Percentiles rank a stretch among this genome's conserved stretches.
These are phyloP conservation scores for Maudiozyma turicensis DNA, from an alignment of 805 yeast genomes.

Conservation along the genomic window DNA sequence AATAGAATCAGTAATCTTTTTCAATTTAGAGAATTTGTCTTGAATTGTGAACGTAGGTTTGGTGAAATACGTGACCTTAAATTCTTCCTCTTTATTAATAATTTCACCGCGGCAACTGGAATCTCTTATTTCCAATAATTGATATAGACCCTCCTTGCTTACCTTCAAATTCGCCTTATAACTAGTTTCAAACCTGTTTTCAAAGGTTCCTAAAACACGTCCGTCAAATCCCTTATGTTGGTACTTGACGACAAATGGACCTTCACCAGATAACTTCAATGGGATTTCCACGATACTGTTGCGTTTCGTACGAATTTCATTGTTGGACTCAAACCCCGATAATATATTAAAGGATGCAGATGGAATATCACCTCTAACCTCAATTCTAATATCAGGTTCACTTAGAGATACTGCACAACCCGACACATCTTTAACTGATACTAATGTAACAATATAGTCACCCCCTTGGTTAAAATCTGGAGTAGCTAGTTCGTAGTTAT, in stretches of 20 bases:
- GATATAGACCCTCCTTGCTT: constrained; percentile 39
- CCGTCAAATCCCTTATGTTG: constrained; percentile 27
- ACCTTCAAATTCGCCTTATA: constrained; percentile 31
- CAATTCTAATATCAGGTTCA: constrained; percentile 53
- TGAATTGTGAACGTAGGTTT: constrained; percentile 40
- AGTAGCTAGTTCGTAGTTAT: constrained; percentile 37
- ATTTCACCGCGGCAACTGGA: constrained; percentile 43
- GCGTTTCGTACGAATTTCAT: constrained; percentile 41
- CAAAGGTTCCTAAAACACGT: constrained; percentile 17
- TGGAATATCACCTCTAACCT: constrained; percentile 65
- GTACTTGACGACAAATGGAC: constrained; percentile 38
- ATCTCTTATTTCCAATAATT: constrained; percentile 38
- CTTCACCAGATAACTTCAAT: constrained; percentile 45
- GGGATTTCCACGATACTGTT: constrained; percentile 57
- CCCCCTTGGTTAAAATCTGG: constrained; percentile 61
- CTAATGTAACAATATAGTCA: constrained; percentile 52
- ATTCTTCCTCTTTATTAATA: constrained; percentile 23
- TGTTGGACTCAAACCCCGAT: constrained; percentile 31
- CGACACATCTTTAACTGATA: constrained; percentile 62
- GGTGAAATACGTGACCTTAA: constrained; percentile 35
- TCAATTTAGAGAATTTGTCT: constrained; percentile 22
- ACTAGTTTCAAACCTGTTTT: constrained; percentile 16
- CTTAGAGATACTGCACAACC: constrained; percentile 68
- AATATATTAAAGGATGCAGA: constrained; percentile 36
- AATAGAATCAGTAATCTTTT: constrained; percentile 14